Evolutionary conservation across 2,329 filamentous ascomycete species (phyloP).

Genomic region (Lecanicillium sp.): DNA sequence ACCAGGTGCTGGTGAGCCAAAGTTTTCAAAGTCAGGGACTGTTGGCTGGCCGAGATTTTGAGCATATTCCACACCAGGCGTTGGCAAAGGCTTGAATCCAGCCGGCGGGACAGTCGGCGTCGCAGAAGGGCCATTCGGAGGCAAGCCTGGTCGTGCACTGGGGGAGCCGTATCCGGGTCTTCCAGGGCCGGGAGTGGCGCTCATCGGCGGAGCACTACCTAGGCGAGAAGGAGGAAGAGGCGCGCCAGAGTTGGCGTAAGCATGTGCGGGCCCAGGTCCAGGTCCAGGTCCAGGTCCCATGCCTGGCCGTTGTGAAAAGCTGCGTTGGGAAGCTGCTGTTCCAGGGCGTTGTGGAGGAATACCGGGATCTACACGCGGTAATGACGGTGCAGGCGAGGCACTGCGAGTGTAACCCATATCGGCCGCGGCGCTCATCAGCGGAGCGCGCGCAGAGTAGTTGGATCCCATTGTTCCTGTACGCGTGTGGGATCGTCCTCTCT

Average conservation of each 20-base stretch:
- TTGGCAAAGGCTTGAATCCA: too few species aligned
- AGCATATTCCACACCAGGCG: too few species aligned
- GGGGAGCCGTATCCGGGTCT: background rate
- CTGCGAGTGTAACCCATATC: slow-evolving; percentile 47
- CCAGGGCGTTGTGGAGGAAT: slow-evolving; percentile 23
- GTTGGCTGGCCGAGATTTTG: background rate
- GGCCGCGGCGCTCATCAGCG: slow-evolving; percentile 51
- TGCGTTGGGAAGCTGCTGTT: slow-evolving; percentile 28
- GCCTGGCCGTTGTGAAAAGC: slow-evolving; percentile 15
- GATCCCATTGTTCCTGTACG: slow-evolving; percentile 48
- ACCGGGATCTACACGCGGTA: slow-evolving; percentile 19
- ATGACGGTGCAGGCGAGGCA: slow-evolving; percentile 26
- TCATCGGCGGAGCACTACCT: background rate
- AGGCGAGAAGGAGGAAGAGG: slow-evolving; percentile 14
- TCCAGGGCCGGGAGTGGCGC: too few species aligned
- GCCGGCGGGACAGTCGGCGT: too few species aligned
- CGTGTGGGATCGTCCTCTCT: slow-evolving; percentile 41
- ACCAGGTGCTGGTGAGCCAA: background rate
- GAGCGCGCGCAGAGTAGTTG: slow-evolving; percentile 51
- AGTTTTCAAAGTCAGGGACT: background rate
- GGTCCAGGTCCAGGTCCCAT: slow-evolving; percentile 8
- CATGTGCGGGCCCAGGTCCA: slow-evolving; percentile 3
- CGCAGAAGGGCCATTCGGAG: background rate
- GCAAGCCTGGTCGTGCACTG: background rate
- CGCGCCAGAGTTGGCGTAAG: slow-evolving; percentile 11